Conservation (phyloP, 2,329 filamentous ascomycete species). For the Trichoderma koningii region DNA sequence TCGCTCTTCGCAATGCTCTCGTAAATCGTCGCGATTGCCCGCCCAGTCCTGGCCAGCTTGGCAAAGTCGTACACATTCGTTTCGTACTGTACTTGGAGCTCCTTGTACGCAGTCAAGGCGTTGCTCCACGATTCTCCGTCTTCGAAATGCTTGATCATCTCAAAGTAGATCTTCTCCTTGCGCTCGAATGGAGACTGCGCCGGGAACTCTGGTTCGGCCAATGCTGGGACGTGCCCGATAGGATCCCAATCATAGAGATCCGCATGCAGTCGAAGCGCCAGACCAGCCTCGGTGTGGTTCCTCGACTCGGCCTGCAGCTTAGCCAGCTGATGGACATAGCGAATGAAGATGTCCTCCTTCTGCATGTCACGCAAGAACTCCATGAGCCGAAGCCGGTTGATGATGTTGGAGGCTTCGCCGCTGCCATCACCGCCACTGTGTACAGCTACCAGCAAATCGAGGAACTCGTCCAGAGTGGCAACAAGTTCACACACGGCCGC, state of each 20-base stretch:
- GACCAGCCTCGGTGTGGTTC: slow-evolving; percentile 83
- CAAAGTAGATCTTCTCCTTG: slow-evolving; percentile 88
- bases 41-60: slow-evolving; percentile 84
- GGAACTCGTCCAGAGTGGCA: slow-evolving; percentile 81
- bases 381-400: slow-evolving; percentile 89
- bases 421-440: slow-evolving; percentile 73
- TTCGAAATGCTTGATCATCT: slow-evolving; percentile 93
- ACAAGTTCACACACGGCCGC: slow-evolving; percentile 76
- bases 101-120: slow-evolving; percentile 83
- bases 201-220: slow-evolving; percentile 75
- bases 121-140: slow-evolving; percentile 93
- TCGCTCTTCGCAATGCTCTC: slow-evolving; percentile 84
- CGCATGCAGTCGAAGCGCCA: slow-evolving; percentile 86
- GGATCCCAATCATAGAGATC: slow-evolving; percentile 93
- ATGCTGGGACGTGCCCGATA: slow-evolving; percentile 61
- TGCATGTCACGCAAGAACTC: slow-evolving; percentile 96
- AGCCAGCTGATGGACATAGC: slow-evolving; percentile 91
- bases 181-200: slow-evolving; percentile 87
- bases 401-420: slow-evolving; percentile 77
- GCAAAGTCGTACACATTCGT: slow-evolving; percentile 85
- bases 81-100: slow-evolving; percentile 90
- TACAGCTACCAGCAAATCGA: slow-evolving; percentile 87
- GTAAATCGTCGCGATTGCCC: slow-evolving; percentile 89
- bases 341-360: slow-evolving; percentile 94
- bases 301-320: slow-evolving; percentile 72